A percentile compares a stretch with the other conserved stretches of the same genome.
Evolutionary conservation across 805 yeast species (phyloP).

Genomic region (Candida dendrica): DNA sequence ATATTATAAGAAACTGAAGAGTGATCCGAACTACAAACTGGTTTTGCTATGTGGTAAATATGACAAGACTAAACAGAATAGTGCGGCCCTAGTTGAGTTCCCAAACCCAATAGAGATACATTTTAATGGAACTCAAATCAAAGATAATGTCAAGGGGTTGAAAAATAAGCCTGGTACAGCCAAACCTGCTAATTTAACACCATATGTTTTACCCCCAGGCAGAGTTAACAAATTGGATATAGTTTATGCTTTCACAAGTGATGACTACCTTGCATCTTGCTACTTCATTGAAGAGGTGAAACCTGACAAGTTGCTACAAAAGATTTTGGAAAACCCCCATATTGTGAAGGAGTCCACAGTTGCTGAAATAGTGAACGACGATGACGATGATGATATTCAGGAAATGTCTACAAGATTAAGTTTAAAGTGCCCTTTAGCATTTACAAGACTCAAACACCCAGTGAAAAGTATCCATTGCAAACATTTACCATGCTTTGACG

Average conservation of each 20-base stretch:
- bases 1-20: conserved; percentile 33
- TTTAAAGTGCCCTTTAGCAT: conserved; percentile 74
- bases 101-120: conserved; percentile 68
- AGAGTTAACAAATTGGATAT: conserved; percentile 39
- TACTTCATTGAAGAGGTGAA: conserved; percentile 49
- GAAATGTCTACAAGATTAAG: conserved; percentile 61
- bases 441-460: conserved; percentile 63
- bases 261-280: conserved; percentile 43
- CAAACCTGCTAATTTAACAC: conserved; percentile 73
- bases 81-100: conserved; percentile 42
- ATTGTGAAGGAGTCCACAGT: conserved; percentile 46
- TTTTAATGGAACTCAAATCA: conserved; percentile 44
- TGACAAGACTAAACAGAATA: conserved; percentile 15
- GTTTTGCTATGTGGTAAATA: conserved; percentile 50
- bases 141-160: conserved; percentile 61
- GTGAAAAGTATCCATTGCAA: conserved; percentile 62
- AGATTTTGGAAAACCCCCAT: conserved; percentile 39
- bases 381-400: conserved; percentile 64
- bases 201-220: conserved; percentile 26
- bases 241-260: conserved; percentile 50
- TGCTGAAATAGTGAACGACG: conserved; percentile 34
- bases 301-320: conserved; percentile 33
- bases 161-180: conserved; percentile 75
- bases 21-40: conserved; percentile 28
- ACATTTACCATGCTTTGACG: conserved; percentile 89